Base-by-base conservation (phyloP, 148 eudicot genomes). In the Chenopodium suecicum region DNA sequence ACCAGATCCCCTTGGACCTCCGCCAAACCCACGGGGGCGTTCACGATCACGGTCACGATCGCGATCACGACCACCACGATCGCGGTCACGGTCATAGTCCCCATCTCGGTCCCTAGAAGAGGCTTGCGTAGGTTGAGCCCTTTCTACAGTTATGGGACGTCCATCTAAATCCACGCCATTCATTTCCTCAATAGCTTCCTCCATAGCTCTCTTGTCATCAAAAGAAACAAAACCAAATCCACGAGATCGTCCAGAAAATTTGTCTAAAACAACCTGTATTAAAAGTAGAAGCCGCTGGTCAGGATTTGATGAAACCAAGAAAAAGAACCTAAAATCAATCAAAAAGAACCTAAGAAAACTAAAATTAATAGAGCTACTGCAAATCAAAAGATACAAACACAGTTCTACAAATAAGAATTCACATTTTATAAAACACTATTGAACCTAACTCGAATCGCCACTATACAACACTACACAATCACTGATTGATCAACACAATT, bases 221-320 rank as follows among this genome's bases (percentile, higher is more conserved):
- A 94, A 96, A 73, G 97, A 88, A 80, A 96, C 94, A 85, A 96
- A 96, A 66, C 99, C 99, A 88, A 94, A 96, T 70, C 99, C 99
- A 80, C 98, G 97, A 52, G 99, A 91, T 74, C 98, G 95, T 9
- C 97, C 98, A 75, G 99, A 91, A 72, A 83, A 83, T 87, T 90
- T 96, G 90, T 96, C 99, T 69, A 96, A 73, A 58, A 90, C 95
- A 69, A 93, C 97, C 98, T 94, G 83, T 46, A 74, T 47, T 60
- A 7, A 73, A 1, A 22, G 27, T 23, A 56, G 13, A 68, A 34
- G 3, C 4, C 12, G 14, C 4, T 4, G 29, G 54, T 47, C 9
- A 76, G 63, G 25, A 74, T 27, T 41, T 1, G 13, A 62, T 14
- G 41, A 81, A 56, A 41, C 22, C 62, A 23, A 14, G 31, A 44